Evolutionary conservation across 257 asterid genomes (phyloP), one percentile per base, ranked within the genome.

Genomic region (Petrea volubilis): DNA sequence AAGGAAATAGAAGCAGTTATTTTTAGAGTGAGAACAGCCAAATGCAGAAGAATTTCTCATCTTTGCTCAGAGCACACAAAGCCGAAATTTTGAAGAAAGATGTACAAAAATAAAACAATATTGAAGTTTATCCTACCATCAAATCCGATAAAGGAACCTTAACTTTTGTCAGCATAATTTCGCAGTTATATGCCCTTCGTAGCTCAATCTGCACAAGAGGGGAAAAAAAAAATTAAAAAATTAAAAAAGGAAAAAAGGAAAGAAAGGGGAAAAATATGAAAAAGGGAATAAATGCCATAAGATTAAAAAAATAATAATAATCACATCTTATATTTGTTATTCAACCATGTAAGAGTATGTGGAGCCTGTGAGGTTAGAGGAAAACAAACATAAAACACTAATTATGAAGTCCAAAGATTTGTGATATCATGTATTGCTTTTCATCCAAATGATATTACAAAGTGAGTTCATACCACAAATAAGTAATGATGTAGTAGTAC

Each of bases 161-260:
- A 55, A 92, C 90, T 84, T 92, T 92, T 41, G 96, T 72, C 63
- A 92, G 88, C 98, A 92, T 92, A 64, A 92, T 92, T 78, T 92
- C 98, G 61, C 98, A 92, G 67, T 92, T 92, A 80, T 92, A 86
- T 20, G 98, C 96, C 82, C 96, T 85, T 61, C 96, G 75, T 49
- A 85, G 95, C 71, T 90, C 96, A 77, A 92, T 81, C 98, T 92
- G 87, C 87, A n/a, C n/a, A 78, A 64, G 74, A 38, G 43, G 12
- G 9, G 11, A 1, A 38, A 7, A 38, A 38, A n/a, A n/a, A n/a
- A n/a, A n/a, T n/a, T n/a, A n/a, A n/a, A n/a, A n/a, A n/a, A n/a
- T n/a, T n/a, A n/a, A n/a, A n/a, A n/a, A n/a, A n/a, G n/a, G n/a
- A n/a, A n/a, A n/a, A n/a, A n/a, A n/a, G n/a, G n/a, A n/a, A n/a